phyloP scores from a whole-genome alignment of 192 early-diverging fungal species.

The Coemansia sp. region DNA sequence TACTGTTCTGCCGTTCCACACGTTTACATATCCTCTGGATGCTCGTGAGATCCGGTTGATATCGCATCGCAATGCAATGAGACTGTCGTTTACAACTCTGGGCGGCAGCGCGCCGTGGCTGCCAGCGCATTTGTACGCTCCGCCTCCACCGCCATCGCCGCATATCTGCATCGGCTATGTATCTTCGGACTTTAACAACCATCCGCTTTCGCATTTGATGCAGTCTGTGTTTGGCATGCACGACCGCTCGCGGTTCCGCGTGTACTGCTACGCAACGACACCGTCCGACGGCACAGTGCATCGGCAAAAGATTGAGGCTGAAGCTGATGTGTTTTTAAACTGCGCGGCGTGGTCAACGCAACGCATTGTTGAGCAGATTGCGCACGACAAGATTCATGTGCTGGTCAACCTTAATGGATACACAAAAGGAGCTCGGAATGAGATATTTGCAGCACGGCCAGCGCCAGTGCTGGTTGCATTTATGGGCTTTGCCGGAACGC shows the following conservation, averaged over 20 bases:
- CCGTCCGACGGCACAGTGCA: conserved; percentile 75
- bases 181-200: conserved; percentile 91
- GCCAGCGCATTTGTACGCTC: conserved; percentile 61
- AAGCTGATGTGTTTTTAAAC: conserved; percentile 78
- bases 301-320: conserved; percentile 76
- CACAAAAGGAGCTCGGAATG: conserved; percentile 93
- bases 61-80: conserved; percentile 79
- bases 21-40: conserved; percentile 87
- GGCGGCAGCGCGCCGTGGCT: conserved; percentile 59
- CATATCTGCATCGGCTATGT: conserved; percentile 83
- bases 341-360: conserved; percentile 70
- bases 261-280: conserved; percentile 85
- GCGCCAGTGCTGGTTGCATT: conserved; percentile 85
- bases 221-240: conserved; percentile 95
- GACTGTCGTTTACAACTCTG: conserved; percentile 72
- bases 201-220: conserved; percentile 91
- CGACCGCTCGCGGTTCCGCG: conserved; percentile 66
- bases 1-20: conserved; percentile 91
- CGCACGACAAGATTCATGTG: conserved; percentile 79
- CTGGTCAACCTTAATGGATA: conserved; percentile 94
- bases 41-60: conserved; percentile 83
- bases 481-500: conserved; percentile 93
- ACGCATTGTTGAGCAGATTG: conserved; percentile 74
- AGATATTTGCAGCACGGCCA: conserved; percentile 89
- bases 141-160: conserved; percentile 72